Base-by-base conservation (phyloP, 2,329 filamentous ascomycete genomes). In the Shiraia sp. region DNA sequence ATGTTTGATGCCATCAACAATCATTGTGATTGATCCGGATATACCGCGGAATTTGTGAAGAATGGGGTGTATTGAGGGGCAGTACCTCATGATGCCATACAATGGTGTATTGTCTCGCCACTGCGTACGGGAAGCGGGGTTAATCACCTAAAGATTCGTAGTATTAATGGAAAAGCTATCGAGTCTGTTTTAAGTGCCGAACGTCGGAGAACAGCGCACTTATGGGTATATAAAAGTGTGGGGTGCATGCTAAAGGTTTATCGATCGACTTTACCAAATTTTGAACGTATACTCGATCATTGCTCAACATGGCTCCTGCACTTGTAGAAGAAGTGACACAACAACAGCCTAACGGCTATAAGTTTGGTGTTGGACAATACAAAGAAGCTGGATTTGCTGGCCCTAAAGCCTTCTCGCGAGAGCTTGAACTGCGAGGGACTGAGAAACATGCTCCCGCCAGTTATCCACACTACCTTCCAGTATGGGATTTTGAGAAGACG, bases 381-480 rank as follows among this genome's bases (percentile, higher is more conserved):
- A 61, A 75, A 47, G 74, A 75, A 43, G 71, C 73, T 4, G 75
- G 70, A 38, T 66, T 68, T 32, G 66, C 68, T 46, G 69, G 70
- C 9, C 71, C 72, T 1, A 68, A 66, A 28, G 64, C 62, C 4
- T 76, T 69, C 47, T 71, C 74, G 34, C 74, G 75, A 46, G 77
- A 80, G 0, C 64, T 70, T 4, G 80, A 83, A 51, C 51, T 79
- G 26, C 71, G 80, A 35, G 80, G 80, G 3, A 77, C 75, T 9
- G 73, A 63, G 2, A 78, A 75, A 46, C 74, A 80, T 53, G 71
- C 76, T 12, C 76, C 79, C 8, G 78, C 79, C 5, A 76, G 82
- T 62, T 90, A 88, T 53, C 83, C 83, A 3, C 76, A 89, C 60
- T 91, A 91, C 63, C 78, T 90, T 7, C 86, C 86, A 2, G 83